A percentile compares a stretch with the other conserved stretches of the same genome.
Conservation (phyloP, 345 rosid species). For the Carallia pectinifolia region DNA sequence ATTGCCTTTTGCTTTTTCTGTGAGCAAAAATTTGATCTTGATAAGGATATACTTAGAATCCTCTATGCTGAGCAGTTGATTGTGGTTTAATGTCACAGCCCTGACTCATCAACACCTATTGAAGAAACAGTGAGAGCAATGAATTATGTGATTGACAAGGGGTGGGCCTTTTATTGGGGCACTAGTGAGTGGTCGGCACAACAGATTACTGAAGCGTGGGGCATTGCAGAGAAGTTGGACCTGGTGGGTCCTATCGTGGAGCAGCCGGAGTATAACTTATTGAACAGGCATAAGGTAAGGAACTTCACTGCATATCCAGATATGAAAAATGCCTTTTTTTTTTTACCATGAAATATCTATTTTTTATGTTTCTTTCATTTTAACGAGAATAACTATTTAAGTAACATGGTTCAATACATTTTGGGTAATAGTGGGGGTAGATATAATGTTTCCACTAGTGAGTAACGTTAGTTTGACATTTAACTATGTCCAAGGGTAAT, state of each 20-base stretch:
- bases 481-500: too few species aligned
- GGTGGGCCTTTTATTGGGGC: constrained; percentile 99
- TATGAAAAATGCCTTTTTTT: neutral
- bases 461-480: too few species aligned
- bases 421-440: neutral
- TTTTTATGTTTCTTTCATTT: neutral
- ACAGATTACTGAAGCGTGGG: constrained; percentile 98
- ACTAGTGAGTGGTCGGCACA: constrained; percentile 99
- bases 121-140: constrained; percentile 98
- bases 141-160: constrained; percentile 93
- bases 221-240: constrained; percentile 75
- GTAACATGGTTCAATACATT: neutral
- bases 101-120: constrained; percentile 77
- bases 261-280: constrained; percentile 89
- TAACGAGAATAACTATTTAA: neutral
- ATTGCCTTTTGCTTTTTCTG: neutral
- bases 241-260: constrained; percentile 95
- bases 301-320: neutral
- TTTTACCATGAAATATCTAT: neutral
- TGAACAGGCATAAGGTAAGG: constrained; percentile 84
- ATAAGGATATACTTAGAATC: neutral
- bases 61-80: neutral
- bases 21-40: neutral
- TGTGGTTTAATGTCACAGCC: constrained; percentile 47
- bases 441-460: too few species aligned